A percentile compares a stretch with the other conserved stretches of the same genome.
Evolutionary conservation across 192 early-diverging fungal genomes (phyloP).

Genomic region (Entophlyctis helioformis): DNA sequence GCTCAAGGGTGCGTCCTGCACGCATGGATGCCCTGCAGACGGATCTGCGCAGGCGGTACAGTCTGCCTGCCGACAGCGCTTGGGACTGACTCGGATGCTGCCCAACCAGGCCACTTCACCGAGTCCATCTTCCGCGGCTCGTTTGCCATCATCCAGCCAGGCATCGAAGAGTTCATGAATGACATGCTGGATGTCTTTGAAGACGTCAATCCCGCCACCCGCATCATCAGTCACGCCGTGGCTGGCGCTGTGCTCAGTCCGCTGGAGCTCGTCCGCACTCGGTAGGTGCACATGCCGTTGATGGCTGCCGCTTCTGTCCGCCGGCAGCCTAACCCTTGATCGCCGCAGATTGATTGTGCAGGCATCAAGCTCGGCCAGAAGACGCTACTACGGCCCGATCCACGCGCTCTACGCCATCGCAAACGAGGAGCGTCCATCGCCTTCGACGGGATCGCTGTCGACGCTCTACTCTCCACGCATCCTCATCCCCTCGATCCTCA

Average conservation of each 20-base stretch:
- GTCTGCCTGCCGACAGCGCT: too few relatives aligned
- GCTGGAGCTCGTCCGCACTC: constrained; percentile 76
- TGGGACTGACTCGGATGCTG: too few relatives aligned
- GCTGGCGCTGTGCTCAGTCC: constrained; percentile 78
- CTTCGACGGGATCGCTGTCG: constrained; percentile 28
- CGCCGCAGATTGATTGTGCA: constrained; percentile 64
- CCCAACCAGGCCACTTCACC: constrained; percentile 54
- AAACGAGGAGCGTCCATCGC: constrained; percentile 72
- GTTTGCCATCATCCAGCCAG: constrained; percentile 67
- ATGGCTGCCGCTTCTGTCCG: too few relatives aligned
- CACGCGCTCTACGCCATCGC: constrained; percentile 67
- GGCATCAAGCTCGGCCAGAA: constrained; percentile 52
- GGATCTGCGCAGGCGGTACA: too few relatives aligned
- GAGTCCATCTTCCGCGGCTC: constrained; percentile 65
- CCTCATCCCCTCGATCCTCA: constrained; percentile 65
- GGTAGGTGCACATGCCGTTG: constrained; percentile 53
- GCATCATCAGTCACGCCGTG: constrained; percentile 58
- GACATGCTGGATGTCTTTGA: constrained; percentile 88
- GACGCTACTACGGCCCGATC: constrained; percentile 70
- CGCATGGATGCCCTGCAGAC: too few relatives aligned
- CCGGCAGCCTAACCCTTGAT: not conserved
- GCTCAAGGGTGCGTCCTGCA: too few relatives aligned
- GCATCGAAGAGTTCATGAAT: constrained; percentile 76
- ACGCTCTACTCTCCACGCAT: constrained; percentile 42
- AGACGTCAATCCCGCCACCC: constrained; percentile 65